Conservation (phyloP, 192 early-diverging fungal genomes). For the Anaeromyces robustus region DNA sequence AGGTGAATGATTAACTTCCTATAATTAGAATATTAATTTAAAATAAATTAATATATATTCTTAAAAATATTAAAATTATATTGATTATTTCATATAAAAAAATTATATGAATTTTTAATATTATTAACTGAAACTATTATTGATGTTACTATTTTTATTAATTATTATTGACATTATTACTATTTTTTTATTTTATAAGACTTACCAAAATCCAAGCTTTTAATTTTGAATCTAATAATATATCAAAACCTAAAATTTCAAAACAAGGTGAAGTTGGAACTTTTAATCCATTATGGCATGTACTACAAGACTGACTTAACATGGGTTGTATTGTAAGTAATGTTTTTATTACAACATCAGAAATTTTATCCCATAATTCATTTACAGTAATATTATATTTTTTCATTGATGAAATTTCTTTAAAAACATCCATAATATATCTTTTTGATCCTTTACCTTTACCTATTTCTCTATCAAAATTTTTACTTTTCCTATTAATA, state of each 20-base stretch:
- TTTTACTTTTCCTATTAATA: constrained; percentile 26
- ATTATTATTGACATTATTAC: too few relatives aligned
- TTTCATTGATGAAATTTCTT: neutral
- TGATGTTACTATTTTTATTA: too few relatives aligned
- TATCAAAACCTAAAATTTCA: constrained; percentile 46
- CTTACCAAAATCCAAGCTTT: constrained; percentile 32
- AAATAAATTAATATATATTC: too few relatives aligned
- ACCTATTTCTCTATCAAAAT: neutral
- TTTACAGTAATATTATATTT: neutral
- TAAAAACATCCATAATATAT: neutral
- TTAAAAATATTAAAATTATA: too few relatives aligned
- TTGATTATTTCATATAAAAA: too few relatives aligned
- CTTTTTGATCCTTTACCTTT: neutral
- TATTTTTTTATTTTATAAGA: too few relatives aligned
- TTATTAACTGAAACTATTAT: too few relatives aligned
- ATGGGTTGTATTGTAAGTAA: constrained; percentile 16
- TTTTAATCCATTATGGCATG: constrained; percentile 1
- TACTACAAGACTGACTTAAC: neutral
- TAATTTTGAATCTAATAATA: constrained; percentile 35
- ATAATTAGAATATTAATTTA: too few relatives aligned
- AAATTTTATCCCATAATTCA: constrained; percentile 4
- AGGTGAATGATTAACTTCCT: constrained; percentile 44
- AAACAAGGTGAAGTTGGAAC: constrained; percentile 22
- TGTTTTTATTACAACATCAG: constrained; percentile 33
- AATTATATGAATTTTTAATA: too few relatives aligned